Evolutionary conservation across 192 early-diverging fungal species (phyloP), one percentile per base, ranked within the genome.

Genomic region (Kappamyces sp.): DNA sequence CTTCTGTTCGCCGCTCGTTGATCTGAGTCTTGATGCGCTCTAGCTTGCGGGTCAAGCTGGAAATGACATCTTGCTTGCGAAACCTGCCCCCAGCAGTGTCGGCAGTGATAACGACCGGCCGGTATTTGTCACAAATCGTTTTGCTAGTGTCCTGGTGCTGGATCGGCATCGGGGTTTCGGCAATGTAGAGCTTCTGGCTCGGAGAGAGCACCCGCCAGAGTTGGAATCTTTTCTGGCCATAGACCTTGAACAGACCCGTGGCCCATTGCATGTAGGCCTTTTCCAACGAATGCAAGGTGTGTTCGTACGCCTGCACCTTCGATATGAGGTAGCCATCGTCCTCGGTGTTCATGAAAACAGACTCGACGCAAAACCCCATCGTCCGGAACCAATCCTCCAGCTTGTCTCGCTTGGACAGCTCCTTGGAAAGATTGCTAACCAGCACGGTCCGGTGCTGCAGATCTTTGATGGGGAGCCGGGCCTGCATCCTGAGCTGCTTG

Each of bases 371-470:
- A 49, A 82, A 48, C 9, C 61, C 68, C 13, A 82, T 55, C n/a
- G 35, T 41, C 3, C 63, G 62, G 46, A 79, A 79, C 66, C 73
- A 82, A 13, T 34, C 49, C 42, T 61, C 63, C 41, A 82, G 65
- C 35, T 66, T 69, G 3, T 58, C 49, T 39, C 77, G 72, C 40
- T 34, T 70, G 7, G 69, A 65, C 40, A 82, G 59, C 13, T 65
- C 60, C 6, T 38, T 50, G 3, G 77, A 73, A 40, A 82, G 63
- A 53, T 80, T 73, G 48, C 66, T 66, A 23, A 82, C 70, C 31
- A 82, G 23, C 3, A 82, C 65, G 3, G 77, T 80, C 3, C 77
- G 60, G 32, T 72, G 54, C 49, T 79, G 74, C 7, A 77, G 39
- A 34, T 65, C 51, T 51, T 80, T 77, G 38, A 41, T 40, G 34